These are phyloP conservation scores for Phanerodontia chrysosporium DNA, from an alignment of 768 basidiomycete genomes.

Conservation along the genomic window DNA sequence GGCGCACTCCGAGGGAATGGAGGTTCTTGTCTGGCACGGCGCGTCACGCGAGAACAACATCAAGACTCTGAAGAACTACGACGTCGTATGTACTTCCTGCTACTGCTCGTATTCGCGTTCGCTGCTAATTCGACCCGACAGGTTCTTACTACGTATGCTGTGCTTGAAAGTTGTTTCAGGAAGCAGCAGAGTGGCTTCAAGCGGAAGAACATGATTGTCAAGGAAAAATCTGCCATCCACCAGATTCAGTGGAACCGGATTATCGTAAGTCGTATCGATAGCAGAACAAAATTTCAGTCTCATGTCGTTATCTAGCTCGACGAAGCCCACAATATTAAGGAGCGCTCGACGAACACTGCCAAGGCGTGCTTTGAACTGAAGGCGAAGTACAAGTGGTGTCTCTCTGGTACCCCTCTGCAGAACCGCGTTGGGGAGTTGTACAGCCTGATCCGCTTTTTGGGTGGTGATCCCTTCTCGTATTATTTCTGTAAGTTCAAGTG, in stretches of 20 bases:
- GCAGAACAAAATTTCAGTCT: no score
- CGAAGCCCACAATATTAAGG: constrained; percentile 98
- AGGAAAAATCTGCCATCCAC: constrained; percentile 86
- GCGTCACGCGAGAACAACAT: constrained; percentile 60
- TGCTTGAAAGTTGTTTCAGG: constrained; percentile 88
- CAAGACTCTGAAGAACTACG: constrained; percentile 73
- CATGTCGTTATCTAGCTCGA: constrained; percentile 67
- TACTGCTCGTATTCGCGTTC: no score
- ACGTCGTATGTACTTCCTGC: constrained; percentile 71
- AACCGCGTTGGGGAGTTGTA: constrained; percentile 99
- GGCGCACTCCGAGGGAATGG: constrained; percentile 77
- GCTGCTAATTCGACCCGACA: no score
- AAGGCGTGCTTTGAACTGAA: constrained; percentile 93
- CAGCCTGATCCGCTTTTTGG: constrained; percentile 87
- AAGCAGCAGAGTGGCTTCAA: constrained; percentile 93
- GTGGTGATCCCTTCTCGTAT: constrained; percentile 88
- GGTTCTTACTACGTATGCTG: constrained; percentile 84
- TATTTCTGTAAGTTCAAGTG: constrained; percentile 85
- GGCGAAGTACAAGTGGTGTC: constrained; percentile 85
- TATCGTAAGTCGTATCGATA: constrained; percentile 57
- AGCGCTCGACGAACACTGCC: constrained; percentile 89
- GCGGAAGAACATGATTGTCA: constrained; percentile 76
- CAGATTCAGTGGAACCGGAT: constrained; percentile 80
- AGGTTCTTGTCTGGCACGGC: constrained; percentile 93
- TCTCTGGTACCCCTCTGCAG: constrained; percentile 94